Base-by-base conservation (phyloP, 805 yeast genomes). In the Barnettozyma wickerhamii region DNA sequence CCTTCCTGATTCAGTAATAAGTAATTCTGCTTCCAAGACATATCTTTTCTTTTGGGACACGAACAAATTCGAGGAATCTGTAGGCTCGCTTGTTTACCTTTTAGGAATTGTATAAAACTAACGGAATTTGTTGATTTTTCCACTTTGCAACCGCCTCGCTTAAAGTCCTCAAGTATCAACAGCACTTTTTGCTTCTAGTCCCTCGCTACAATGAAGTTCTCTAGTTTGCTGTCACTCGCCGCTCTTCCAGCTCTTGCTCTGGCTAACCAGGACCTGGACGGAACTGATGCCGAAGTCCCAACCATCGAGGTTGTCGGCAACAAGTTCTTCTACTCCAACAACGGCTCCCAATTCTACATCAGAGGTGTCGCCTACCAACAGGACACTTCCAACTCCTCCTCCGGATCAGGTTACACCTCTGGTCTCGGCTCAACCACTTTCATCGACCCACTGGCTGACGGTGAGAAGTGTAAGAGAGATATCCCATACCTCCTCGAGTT, bases 311-410 rank as follows among this genome's bases (percentile, higher is more conserved):
- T 79, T 30, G 66, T 68, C 20, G 87, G 86, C 30, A 79, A 77
- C 70, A 77, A 80, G 63, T 84, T 86, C 62, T 84, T 77, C 63
- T 79, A 77, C 66, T 61, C 79, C 33, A 73, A 73, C 57, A 77
- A 79, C 53, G 89, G 88, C 19, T 70, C 83, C 21, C 89, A 83
- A 63, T 85, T 85, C 63, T 85, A 76, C 64, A 73, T 85, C 49
- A 75, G 71, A 54, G 95, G 95, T 57, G 68, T 84, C 38, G 88
- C 90, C 0, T 84, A 84, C 64, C 93, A 84, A 63, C 72, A 75
- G 42, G 74, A 78, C 53, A 69, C 81, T n/a, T 70, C 75, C 33
- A 69, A 68, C 55, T 53, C 54, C 52, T 59, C 55, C 20, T 37
- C 47, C 3, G 60, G 51, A 15, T 40, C 43, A 10, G 45, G 45